phyloP scores from a whole-genome alignment of 176 grass and related monocot species.

The Aechmea fasciata region DNA sequence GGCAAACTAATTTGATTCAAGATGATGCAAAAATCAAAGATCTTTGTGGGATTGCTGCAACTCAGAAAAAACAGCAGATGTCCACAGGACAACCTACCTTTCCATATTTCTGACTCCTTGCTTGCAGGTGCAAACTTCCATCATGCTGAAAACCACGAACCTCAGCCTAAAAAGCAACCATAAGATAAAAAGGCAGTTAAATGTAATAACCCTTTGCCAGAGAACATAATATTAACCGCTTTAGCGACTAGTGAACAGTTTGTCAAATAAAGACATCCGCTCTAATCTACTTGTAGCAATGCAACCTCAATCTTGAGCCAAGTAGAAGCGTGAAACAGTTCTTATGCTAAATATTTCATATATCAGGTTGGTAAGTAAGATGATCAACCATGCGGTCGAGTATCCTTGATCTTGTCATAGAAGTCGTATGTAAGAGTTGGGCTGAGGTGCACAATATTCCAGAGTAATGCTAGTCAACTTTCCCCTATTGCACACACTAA shows the following conservation, averaged over 20 bases:
- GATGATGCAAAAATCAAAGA: too few species aligned
- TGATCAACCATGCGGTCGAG: background rate
- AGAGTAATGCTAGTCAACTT: background rate
- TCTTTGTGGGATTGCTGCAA: background rate
- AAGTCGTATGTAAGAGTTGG: background rate
- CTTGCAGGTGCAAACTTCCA: constrained; percentile 90
- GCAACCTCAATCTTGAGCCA: background rate
- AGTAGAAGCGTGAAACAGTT: background rate
- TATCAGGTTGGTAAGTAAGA: background rate
- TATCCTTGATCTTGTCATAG: constrained; percentile 1
- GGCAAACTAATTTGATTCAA: too few species aligned
- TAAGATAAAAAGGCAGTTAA: background rate
- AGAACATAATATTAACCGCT: too few species aligned
- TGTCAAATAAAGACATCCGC: background rate
- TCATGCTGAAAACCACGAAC: constrained; percentile 94
- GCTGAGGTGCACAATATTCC: background rate
- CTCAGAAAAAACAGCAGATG: too few species aligned
- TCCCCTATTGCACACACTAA: background rate
- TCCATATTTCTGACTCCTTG: constrained; percentile 98
- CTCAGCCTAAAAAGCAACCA: constrained; percentile 50
- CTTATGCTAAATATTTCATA: background rate
- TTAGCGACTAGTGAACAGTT: too few species aligned
- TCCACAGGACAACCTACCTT: constrained; percentile 33
- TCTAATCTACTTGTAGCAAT: background rate
- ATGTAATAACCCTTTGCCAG: background rate